Percentiles rank a stretch among this genome's conserved stretches.
Conservation (phyloP, 2,329 filamentous ascomycete genomes). For the Penicillium polonicum region DNA sequence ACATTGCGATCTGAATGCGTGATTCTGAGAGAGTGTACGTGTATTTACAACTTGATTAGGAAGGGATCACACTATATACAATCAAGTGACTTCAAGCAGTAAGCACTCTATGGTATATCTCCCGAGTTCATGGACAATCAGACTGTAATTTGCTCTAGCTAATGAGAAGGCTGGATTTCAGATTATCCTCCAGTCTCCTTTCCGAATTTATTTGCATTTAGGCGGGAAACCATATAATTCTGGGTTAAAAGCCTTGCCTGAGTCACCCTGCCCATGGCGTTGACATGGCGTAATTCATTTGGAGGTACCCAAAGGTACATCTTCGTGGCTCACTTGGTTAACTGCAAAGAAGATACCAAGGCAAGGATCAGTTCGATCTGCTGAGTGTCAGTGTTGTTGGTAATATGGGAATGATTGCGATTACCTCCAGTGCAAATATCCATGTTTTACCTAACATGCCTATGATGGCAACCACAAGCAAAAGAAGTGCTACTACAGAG, state of each 20-base stretch:
- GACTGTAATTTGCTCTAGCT: too few species aligned
- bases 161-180: too few species aligned
- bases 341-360: background rate
- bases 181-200: too few species aligned
- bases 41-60: too few species aligned
- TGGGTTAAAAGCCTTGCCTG: background rate
- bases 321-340: background rate
- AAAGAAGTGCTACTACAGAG: background rate
- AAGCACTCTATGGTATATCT: too few species aligned
- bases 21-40: too few species aligned
- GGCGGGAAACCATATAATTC: background rate
- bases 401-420: background rate
- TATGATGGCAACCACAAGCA: background rate
- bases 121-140: too few species aligned
- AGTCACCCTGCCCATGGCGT: background rate
- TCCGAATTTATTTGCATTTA: too few species aligned
- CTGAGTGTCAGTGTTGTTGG: background rate
- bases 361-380: background rate
- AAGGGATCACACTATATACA: too few species aligned
- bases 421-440: background rate
- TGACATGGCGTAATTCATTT: background rate
- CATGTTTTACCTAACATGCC: background rate
- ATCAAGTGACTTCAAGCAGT: too few species aligned
- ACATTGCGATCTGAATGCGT: too few species aligned
- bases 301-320: background rate